Percentiles rank a stretch among this genome's conserved stretches.
Evolutionary conservation across 2,329 filamentous ascomycete species (phyloP).

Genomic region (Botrytis byssoidea): DNA sequence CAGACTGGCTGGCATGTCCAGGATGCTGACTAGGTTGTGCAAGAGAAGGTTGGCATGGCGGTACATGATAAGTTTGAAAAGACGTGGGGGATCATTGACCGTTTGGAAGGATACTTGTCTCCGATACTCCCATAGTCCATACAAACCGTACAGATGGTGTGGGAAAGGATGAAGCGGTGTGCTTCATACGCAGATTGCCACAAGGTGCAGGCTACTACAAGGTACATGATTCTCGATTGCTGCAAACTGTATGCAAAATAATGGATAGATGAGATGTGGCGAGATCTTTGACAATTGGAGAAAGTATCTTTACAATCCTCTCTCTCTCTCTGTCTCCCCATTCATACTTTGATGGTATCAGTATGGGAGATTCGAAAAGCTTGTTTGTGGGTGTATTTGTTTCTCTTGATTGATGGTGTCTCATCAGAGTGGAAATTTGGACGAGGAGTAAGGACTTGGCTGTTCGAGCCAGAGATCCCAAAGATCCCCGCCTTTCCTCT

Average conservation of each 20-base stretch:
- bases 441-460: not conserved
- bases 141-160: not conserved
- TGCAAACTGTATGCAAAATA: conserved; percentile 6
- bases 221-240: not conserved
- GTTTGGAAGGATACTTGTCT: conserved; percentile 5
- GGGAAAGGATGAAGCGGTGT: conserved; percentile 5
- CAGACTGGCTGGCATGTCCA: not conserved
- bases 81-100: conserved; percentile 5
- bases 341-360: not conserved
- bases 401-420: not conserved
- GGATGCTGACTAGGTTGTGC: conserved; percentile 1
- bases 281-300: not conserved
- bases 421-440: not conserved
- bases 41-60: conserved; percentile 10
- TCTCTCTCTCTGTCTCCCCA: not conserved
- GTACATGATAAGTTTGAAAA: not conserved
- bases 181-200: not conserved
- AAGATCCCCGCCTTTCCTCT: not conserved
- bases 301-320: not conserved
- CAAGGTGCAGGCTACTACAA: not conserved
- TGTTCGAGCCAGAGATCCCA: not conserved
- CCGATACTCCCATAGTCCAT: not conserved
- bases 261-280: not conserved
- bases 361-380: not conserved
- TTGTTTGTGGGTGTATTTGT: not conserved